Percentiles rank a stretch among this genome's conserved stretches.
Conservation (phyloP, 352 stramenopile genomes). For the Globisporangium takayamanum region DNA sequence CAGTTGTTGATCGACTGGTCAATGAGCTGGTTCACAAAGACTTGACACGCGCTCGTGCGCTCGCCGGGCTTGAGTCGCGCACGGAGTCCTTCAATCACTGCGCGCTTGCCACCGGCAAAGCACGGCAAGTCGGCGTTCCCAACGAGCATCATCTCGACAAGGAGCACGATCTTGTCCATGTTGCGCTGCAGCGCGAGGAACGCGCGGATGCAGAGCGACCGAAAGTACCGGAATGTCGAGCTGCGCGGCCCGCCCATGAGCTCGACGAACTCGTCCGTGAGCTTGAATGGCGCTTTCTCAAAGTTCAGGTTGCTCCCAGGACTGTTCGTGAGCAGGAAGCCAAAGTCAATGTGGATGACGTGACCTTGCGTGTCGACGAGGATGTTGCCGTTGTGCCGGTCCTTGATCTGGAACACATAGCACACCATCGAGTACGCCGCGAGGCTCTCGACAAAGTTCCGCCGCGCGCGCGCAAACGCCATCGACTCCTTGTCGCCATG, state of each 20-base stretch:
- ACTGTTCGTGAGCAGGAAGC: conserved; percentile 96
- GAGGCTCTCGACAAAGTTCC: conserved; percentile 89
- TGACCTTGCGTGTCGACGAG: conserved; percentile 95
- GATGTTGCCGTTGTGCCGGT: conserved; percentile 96
- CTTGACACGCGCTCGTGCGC: conserved; percentile 73
- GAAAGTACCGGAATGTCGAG: conserved; percentile 92
- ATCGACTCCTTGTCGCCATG: conserved; percentile 83
- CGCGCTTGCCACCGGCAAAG: conserved; percentile 78
- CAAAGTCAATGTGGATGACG: conserved; percentile 99
- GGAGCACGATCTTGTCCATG: conserved; percentile 92
- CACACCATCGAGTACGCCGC: conserved; percentile 97
- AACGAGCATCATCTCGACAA: conserved; percentile 95
- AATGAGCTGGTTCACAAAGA: conserved; percentile 84
- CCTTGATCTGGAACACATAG: conserved; percentile 96
- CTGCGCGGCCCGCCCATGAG: conserved; percentile 92
- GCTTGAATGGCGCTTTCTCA: conserved; percentile 96
- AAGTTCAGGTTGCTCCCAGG: conserved; percentile 93
- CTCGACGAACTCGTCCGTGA: conserved; percentile 95
- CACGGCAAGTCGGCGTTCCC: conserved; percentile 81
- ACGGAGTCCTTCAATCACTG: conserved; percentile 70
- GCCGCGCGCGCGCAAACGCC: conserved; percentile 70
- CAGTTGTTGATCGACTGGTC: conserved; percentile 87
- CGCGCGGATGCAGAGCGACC: conserved; percentile 93
- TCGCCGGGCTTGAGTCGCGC: conserved; percentile 70
- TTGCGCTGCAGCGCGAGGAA: conserved; percentile 93